Percentiles rank a stretch among this genome's conserved stretches.
These are phyloP conservation scores for Cichorium intybus DNA, from an alignment of 140 eudicot genomes.

Conservation along the genomic window DNA sequence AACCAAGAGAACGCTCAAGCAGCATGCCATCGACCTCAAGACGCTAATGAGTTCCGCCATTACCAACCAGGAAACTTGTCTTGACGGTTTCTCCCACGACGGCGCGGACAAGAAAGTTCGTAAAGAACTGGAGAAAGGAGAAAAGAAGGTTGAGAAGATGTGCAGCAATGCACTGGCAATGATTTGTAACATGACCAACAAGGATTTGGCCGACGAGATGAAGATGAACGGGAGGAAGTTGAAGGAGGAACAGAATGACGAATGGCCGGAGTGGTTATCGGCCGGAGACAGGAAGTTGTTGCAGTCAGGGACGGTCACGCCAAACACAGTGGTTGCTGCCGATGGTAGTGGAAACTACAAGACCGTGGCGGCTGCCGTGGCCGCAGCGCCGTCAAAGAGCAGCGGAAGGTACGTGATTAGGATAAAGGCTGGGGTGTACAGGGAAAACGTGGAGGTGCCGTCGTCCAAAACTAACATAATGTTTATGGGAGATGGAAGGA, in stretches of 20 bases:
- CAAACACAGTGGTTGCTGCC: slow-evolving; percentile 84
- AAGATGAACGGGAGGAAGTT: slow-evolving; percentile 38
- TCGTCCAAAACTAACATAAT: slow-evolving; percentile 57
- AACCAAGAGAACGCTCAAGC: slow-evolving; percentile 31
- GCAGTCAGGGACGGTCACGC: slow-evolving; percentile 61
- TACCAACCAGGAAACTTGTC: slow-evolving; percentile 83
- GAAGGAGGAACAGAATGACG: slow-evolving; percentile 21
- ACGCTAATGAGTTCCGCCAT: slow-evolving; percentile 75
- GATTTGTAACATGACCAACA: slow-evolving; percentile 65
- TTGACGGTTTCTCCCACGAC: slow-evolving; percentile 82
- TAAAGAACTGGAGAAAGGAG: slow-evolving; percentile 36
- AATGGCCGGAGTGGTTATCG: slow-evolving; percentile 81
- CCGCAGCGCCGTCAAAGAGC: slow-evolving; percentile 72
- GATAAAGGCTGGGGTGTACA: slow-evolving; percentile 80
- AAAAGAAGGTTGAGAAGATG: slow-evolving; percentile 56
- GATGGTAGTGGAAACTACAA: slow-evolving; percentile 73
- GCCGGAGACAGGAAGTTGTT: slow-evolving; percentile 67
- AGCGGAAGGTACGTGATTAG: slow-evolving; percentile 60
- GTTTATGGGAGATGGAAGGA: slow-evolving; percentile 86
- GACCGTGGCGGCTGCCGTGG: slow-evolving; percentile 80
- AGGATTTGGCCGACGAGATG: slow-evolving; percentile 38
- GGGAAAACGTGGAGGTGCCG: slow-evolving; percentile 77
- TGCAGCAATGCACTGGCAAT: slow-evolving; percentile 84
- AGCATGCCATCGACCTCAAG: slow-evolving; percentile 69
- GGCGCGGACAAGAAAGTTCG: slow-evolving; percentile 56